phyloP scores from a whole-genome alignment of 2,329 filamentous ascomycete genomes.

The Aspergillus luchuensis region DNA sequence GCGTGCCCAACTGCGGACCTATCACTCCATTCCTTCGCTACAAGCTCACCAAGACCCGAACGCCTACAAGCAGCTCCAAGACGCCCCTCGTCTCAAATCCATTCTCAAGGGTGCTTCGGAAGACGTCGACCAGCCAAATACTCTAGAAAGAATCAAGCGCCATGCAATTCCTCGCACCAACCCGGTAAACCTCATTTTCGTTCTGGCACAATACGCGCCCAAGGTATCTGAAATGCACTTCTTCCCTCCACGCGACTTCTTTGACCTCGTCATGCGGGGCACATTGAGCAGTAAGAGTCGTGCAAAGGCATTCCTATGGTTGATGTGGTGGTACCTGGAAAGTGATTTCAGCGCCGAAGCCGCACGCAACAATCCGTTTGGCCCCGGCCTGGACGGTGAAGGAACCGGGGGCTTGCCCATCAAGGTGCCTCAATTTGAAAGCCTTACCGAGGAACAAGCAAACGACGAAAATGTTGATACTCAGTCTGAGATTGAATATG shows the following conservation, averaged over 20 bases:
- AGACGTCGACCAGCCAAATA: conserved; percentile 80
- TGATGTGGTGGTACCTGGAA: conserved; percentile 99
- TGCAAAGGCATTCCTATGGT: conserved; percentile 87
- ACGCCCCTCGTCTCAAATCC: conserved; percentile 92
- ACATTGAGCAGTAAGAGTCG: conserved; percentile 79
- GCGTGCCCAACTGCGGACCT: conserved; percentile 94
- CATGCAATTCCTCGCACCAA: conserved; percentile 77
- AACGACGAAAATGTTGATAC: conserved; percentile 54
- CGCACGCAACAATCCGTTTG: conserved; percentile 88
- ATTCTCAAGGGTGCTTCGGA: conserved; percentile 97
- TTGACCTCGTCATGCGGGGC: conserved; percentile 92
- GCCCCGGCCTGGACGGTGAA: conserved; percentile 52
- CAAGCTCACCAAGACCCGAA: conserved; percentile 94
- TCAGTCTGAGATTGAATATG: conserved; percentile 51
- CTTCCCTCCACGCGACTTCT: conserved; percentile 81
- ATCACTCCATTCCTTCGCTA: conserved; percentile 94
- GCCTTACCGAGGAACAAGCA: conserved; percentile 53
- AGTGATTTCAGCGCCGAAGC: conserved; percentile 90
- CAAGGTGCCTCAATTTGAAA: conserved; percentile 51
- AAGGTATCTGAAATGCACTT: conserved; percentile 95
- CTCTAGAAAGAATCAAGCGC: conserved; percentile 78
- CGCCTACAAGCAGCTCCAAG: conserved; percentile 96
- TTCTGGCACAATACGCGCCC: conserved; percentile 84
- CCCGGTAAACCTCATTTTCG: conserved; percentile 94
- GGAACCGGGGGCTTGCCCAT: conserved; percentile 47